Evolutionary conservation across 108 stramenopile species (phyloP), one percentile per base, ranked within the genome.

Genomic region (Chaetoceros muelleri): DNA sequence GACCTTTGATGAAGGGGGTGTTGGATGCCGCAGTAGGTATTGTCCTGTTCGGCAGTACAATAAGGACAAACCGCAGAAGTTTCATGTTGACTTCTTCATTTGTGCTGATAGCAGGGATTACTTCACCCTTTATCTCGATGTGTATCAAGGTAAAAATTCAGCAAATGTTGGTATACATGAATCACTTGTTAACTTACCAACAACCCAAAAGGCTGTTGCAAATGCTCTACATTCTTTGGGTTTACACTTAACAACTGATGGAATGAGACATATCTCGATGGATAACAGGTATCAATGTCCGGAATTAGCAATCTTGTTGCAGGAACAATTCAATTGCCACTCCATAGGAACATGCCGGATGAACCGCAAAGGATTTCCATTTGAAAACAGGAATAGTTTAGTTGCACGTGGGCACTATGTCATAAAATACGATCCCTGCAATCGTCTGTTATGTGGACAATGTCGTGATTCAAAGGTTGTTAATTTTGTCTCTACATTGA

Each of bases 21-120:
- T 64, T 57, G 54, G 48, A 3, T 56, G 28, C 45, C 52, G 62
- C 17, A 56, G 55, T 1, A 2, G 52, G 24, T 45, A 27, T 21
- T 50, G 49, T 24, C 53, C 53, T 20, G 62, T 64, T 7, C 53
- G 54, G 2, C 55, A 64, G 45, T 64, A 64, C 62, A 64, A 55
- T 44, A 64, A 64, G 28, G 55, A 56, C 55, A 64, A 64, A 48
- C 62, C 62, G 21, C 25, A 64, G 3, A 64, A 64, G 18, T 64
- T 55, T 20, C 10, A 44, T 16, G 57, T 58, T 24, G 57, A 58
- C 45, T 64, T 64, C 24, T 52, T 29, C 27, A 47, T 29, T 20
- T 26, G 17, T 18, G 17, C 2, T 20, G 3, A 23, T 57, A n/a
- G 28, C 1, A 24, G 18, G 17, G 45, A 3, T 5, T 56, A 56